Base-by-base conservation (phyloP, 257 asterid genomes). In the Fraxinus cuspidata region DNA sequence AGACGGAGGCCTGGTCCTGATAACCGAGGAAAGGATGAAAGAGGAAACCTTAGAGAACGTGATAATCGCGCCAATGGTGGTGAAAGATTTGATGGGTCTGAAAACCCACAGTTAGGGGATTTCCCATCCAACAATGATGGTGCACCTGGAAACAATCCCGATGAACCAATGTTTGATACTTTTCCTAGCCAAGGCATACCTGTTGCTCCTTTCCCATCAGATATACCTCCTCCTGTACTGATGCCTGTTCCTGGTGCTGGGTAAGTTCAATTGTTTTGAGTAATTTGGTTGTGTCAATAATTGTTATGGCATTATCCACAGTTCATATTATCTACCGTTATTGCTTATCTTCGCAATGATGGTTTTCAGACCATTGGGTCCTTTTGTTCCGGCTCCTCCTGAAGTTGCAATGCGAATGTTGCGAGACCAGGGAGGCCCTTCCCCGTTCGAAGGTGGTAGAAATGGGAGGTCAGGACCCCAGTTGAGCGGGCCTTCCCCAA, bases 231-330 rank as follows among this genome's bases (percentile, higher is more conserved):
- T 67, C 91, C 97, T 25, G 87, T 96, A 75, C 87, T 93, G 86
- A 96, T 96, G 99, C 99, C 99, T 51, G 98, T 96, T 80, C 99
- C 99, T 87, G 99, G 99, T 82, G 99, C 99, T 70, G 99, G 99
- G 99, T 96, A 83, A 81, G 85, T 84, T 72, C 40, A 31, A n/a
- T 32, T 40, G 35, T 44, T 66, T 44, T n/a, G 35, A 12, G 9
- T 77, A 47, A 25, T 23, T 72, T 27, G 72, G 51, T 70, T 27
- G 27, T 21, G 44, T 73, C 25, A 75, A 63, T 42, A 40, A 72
- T 44, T 64, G 32, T 68, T 40, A 34, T 40, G 35, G 49, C 11
- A 56, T 9, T 31, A n/a, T 37, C 71, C 37, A 3, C 23, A 31
- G 37, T 47, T 63, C 18, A 25, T 63, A 25, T 27, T 3, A 25